Conservation (phyloP, 2,329 filamentous ascomycete genomes). For the Penicillium aurantiogriseum region DNA sequence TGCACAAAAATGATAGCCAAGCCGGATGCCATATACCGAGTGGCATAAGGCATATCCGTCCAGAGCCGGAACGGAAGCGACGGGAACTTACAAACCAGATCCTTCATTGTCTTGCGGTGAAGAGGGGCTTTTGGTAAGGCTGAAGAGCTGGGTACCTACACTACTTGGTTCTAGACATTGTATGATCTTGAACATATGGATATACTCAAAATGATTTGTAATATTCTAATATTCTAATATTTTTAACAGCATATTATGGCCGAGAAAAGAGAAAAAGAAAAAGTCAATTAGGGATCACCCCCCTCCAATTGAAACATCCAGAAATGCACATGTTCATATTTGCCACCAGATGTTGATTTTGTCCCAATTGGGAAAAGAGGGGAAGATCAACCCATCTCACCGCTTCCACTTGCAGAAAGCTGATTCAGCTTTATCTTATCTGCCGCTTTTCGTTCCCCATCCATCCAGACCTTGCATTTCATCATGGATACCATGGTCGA, state of each 20-base stretch:
- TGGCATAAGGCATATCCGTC: slow-evolving; percentile 24
- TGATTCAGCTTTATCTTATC: slow-evolving; percentile 18
- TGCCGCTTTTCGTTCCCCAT: not conserved
- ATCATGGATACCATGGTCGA: slow-evolving; percentile 28
- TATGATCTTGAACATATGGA: not conserved
- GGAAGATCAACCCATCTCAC: not conserved
- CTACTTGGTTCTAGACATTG: not conserved
- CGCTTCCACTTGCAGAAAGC: not conserved
- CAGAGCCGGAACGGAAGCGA: slow-evolving; percentile 23
- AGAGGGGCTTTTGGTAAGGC: not conserved
- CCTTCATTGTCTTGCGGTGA: slow-evolving; percentile 2
- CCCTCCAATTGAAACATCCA: slow-evolving; percentile 3
- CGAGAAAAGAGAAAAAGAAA: too few species aligned
- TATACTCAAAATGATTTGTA: not conserved
- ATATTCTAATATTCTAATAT: too few species aligned
- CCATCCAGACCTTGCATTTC: not conserved
- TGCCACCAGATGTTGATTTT: not conserved
- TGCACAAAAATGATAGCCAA: slow-evolving; percentile 21
- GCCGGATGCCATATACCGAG: slow-evolving; percentile 24
- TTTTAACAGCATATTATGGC: too few species aligned
- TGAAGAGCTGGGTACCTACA: not conserved
- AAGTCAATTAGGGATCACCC: not conserved
- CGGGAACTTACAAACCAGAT: slow-evolving; percentile 22
- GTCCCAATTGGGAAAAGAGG: not conserved
- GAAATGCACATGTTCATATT: not conserved